Evolutionary conservation across 2,329 filamentous ascomycete genomes (phyloP), one percentile per base, ranked within the genome.

Genomic region (Alternaria conjuncta): DNA sequence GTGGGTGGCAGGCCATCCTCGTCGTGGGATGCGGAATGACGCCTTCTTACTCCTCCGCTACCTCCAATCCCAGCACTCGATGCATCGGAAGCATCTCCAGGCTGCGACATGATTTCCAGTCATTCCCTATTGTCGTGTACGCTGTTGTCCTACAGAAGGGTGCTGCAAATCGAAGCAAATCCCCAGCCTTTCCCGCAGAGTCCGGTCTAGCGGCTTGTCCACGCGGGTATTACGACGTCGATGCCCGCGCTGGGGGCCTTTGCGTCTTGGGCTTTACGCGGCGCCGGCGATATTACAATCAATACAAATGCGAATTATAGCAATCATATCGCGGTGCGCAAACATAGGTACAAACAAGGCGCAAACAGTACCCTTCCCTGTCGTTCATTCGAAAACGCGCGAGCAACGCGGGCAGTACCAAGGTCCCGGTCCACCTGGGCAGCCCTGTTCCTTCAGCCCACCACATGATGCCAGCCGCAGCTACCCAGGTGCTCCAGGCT

Each of bases 11-110:
- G 12, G 32, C 70, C 66, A 25, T 76, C 70, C 53, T 75, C 72
- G 49, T 75, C 68, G 55, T 69, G 65, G 26, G 75, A 71, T 32
- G 69, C 65, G 20, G 76, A 77, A 55, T 69, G 71, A 45, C 76
- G 71, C 55, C 76, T 70, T 60, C 76, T 71, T 54, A 78, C 70
- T 28, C 72, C 72, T 64, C 11, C 43, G 23, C 49, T 53, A 47
- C 47, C 56, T 46, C 44, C 47, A 50, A n/a, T 60, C 36, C 50
- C 61, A 56, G 43, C 49, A 41, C n/a, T 55, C 26, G 36, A 47
- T 53, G 55, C 28, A 55, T 50, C 65, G 32, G 71, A 71, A 50
- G 61, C 66, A 21, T 74, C 72, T 67, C 72, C 77, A 57, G 66
- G 70, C 55, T 60, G 69, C 36, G 75, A 66, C 77, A 79, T 79